Conservation (phyloP, 2,329 filamentous ascomycete species). For the Berkeleyomyces rouxiae region DNA sequence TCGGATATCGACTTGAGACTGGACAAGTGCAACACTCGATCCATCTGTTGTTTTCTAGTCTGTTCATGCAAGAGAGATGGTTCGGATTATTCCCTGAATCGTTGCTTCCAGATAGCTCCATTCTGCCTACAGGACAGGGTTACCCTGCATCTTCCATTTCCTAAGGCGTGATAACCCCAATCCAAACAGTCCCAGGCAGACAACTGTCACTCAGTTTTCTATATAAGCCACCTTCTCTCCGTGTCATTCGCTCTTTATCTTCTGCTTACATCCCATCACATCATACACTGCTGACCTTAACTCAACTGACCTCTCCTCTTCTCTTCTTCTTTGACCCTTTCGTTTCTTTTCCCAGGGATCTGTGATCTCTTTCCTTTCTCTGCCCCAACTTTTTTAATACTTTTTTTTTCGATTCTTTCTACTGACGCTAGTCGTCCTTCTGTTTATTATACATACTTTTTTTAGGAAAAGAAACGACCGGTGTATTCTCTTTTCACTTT, state of each 20-base stretch:
- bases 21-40: too few species aligned
- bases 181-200: too few species aligned
- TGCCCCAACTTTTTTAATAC: background rate
- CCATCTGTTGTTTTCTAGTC: background rate
- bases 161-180: too few species aligned
- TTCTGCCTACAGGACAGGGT: too few species aligned
- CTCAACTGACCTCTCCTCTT: background rate
- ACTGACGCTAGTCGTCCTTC: slow-evolving; percentile 7
- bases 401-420: background rate
- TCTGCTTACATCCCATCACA: background rate
- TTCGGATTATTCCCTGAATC: background rate
- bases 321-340: slow-evolving; percentile 4
- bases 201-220: background rate
- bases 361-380: slow-evolving; percentile 13
- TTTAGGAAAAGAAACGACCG: slow-evolving; percentile 5
- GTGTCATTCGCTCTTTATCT: background rate
- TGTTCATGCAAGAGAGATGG: background rate
- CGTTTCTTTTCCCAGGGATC: slow-evolving; percentile 11
- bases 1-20: background rate
- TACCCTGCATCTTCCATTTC: too few species aligned
- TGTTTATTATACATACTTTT: background rate
- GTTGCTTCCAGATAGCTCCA: background rate
- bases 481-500: background rate
- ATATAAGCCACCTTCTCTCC: background rate
- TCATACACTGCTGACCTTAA: background rate